phyloP scores from a whole-genome alignment of 2,329 filamentous ascomycete genomes.

The Parafenestella ontariensis region DNA sequence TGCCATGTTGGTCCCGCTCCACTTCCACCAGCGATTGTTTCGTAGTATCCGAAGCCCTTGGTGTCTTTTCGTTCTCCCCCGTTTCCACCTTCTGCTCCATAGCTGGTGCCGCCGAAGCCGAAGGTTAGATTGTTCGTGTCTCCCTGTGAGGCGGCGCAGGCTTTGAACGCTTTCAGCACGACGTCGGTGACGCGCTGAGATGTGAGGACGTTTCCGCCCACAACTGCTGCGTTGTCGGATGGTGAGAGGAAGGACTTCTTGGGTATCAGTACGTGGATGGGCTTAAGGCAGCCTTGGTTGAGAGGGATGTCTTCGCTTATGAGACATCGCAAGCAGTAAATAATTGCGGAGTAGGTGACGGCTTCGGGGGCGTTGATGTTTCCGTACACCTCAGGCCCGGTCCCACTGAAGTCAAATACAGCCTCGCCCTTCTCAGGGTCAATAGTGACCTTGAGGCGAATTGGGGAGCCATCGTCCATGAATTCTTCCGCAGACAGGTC shows the following conservation, averaged over 20 bases:
- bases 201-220: slow-evolving; percentile 83
- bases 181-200: slow-evolving; percentile 81
- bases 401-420: slow-evolving; percentile 79
- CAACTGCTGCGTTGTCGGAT: slow-evolving; percentile 78
- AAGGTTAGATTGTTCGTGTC: slow-evolving; percentile 88
- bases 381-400: slow-evolving; percentile 78
- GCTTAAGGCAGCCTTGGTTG: slow-evolving; percentile 83
- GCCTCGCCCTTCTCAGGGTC: slow-evolving; percentile 77
- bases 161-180: slow-evolving; percentile 79
- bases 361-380: slow-evolving; percentile 84
- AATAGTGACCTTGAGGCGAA: slow-evolving; percentile 77
- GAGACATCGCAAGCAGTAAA: slow-evolving; percentile 82
- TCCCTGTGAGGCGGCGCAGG: slow-evolving; percentile 79
- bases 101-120: slow-evolving; percentile 69
- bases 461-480: slow-evolving; percentile 87
- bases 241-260: slow-evolving; percentile 76
- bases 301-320: slow-evolving; percentile 83
- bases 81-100: slow-evolving; percentile 13
- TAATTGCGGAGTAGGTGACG: slow-evolving; percentile 83
- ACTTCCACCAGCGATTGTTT: slow-evolving; percentile 80
- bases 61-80: slow-evolving; percentile 55
- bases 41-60: slow-evolving; percentile 86
- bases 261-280: slow-evolving; percentile 77
- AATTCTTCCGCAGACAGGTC: slow-evolving; percentile 79
- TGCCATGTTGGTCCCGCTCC: slow-evolving; percentile 77